Base-by-base conservation (phyloP, 1,284 basidiomycete species). In the Tilletia indica region DNA sequence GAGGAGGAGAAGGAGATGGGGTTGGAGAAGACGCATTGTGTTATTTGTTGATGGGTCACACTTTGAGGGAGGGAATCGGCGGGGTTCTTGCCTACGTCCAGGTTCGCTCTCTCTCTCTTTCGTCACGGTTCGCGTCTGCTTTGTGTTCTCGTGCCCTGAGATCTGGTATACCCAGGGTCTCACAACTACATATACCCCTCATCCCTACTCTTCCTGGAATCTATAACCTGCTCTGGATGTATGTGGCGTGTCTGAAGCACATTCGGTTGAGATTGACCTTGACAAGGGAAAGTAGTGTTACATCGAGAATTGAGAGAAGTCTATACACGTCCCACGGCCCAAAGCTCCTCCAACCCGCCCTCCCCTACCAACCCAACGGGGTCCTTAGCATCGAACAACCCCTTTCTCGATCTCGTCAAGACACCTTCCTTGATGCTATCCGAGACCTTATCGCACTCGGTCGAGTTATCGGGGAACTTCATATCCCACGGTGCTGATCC, bases 1-100 rank as follows among this genome's bases (percentile, higher is more conserved):
- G 93, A 96, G 84, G 88, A 92, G 77, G 80, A 92, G 31, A 85
- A 87, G 72, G 91, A 91, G 77, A 83, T 92, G 47, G 89, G 90
- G 5, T 75, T 90, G 14, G 85, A 88, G 68, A 21, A 48, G 5
- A 72, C 72, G 70, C 71, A 75, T 70, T 79, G 77, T 63, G 61
- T 75, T 31, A 71, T 77, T 25, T 69, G 69, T 67, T 78, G 56
- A 58, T 2, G 25, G 25, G 25, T 31, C 25, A 31, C 25, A 31
- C 25, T 31, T 31, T 31, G 25, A 31, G 25, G 25, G 25, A 31
- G 25, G 25, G 25, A 31, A 31, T 31, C 25, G 25, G 25, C 25
- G 25, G 25, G 25, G 25, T 31, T 31, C 25, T 31, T 31, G 2
- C 25, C 25, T 31, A 31, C 25, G 25, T 31, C 25, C 25, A 31